Evolutionary conservation across 441 rosid species (phyloP).

Genomic region (Lepidium campestre): DNA sequence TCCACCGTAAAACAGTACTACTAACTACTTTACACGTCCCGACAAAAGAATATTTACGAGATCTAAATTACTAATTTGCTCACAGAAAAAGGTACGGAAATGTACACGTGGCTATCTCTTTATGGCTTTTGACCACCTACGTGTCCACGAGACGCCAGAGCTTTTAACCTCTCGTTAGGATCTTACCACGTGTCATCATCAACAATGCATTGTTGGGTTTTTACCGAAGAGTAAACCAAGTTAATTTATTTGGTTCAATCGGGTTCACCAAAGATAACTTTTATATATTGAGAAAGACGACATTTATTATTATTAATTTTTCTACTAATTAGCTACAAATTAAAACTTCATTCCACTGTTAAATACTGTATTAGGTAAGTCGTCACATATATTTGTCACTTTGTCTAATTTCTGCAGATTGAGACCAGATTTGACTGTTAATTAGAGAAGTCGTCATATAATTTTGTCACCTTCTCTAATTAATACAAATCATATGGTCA

Average conservation of each 20-base stretch:
- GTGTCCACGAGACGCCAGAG: not conserved
- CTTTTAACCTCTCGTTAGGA: not conserved
- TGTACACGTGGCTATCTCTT: not conserved
- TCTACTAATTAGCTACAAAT: not conserved
- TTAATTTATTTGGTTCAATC: not conserved
- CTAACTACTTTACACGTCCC: conserved; percentile 16
- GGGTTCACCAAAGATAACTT: not conserved
- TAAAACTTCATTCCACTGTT: not conserved
- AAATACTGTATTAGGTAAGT: not conserved
- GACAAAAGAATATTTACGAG: not conserved
- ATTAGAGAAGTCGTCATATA: not conserved
- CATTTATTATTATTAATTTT: not conserved
- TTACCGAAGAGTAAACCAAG: not conserved
- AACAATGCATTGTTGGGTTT: not conserved
- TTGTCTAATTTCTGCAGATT: not conserved
- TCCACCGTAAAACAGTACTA: not conserved
- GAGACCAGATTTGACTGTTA: not conserved
- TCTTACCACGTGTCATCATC: conserved; percentile 8
- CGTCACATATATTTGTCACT: not conserved
- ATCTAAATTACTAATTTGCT: not conserved
- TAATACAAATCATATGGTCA: not conserved
- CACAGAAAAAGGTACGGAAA: conserved; percentile 10
- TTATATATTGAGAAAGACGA: too few species aligned
- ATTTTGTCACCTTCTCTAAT: not conserved
- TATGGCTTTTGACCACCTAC: conserved; percentile 21